Conservation (phyloP, 192 early-diverging fungal genomes). For the Gryganskiella cystojenkinii region DNA sequence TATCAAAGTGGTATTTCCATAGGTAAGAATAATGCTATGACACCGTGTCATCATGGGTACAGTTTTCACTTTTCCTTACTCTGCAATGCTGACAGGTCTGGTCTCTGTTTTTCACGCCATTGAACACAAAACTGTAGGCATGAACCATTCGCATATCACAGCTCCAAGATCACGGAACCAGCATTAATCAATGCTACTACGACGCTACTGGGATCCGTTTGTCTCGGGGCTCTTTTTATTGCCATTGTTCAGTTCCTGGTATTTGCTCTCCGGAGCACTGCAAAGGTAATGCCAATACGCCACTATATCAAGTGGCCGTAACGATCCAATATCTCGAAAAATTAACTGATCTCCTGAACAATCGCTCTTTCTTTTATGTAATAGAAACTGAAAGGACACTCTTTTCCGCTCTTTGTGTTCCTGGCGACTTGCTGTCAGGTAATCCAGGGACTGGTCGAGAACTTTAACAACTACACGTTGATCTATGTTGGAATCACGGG, state of each 20-base stretch:
- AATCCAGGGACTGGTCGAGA: constrained; percentile 58
- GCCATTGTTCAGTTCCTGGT: constrained; percentile 65
- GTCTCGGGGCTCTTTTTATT: constrained; percentile 70
- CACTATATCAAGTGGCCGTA: too few relatives aligned
- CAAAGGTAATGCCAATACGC: too few relatives aligned
- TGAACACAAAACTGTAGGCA: constrained; percentile 7
- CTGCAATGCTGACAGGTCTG: not conserved
- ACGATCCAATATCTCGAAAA: not conserved
- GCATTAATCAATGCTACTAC: constrained; percentile 61
- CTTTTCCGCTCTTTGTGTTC: constrained; percentile 56
- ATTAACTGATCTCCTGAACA: not conserved
- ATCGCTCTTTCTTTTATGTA: not conserved
- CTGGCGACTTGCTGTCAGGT: constrained; percentile 36
- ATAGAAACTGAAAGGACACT: constrained; percentile 37
- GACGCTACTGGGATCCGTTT: constrained; percentile 73
- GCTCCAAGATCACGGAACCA: constrained; percentile 55
- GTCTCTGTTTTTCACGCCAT: not conserved
- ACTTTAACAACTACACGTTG: constrained; percentile 74
- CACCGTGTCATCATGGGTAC: constrained; percentile 13
- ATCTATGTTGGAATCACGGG: constrained; percentile 78
- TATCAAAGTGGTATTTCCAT: constrained; percentile 87
- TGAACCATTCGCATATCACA: constrained; percentile 45
- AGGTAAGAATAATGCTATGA: constrained; percentile 33
- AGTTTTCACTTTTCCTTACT: too few relatives aligned
- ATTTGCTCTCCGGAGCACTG: constrained; percentile 54